A percentile compares a stretch with the other conserved stretches of the same genome.
These are phyloP conservation scores for Metschnikowia proteae DNA, from an alignment of 805 yeast genomes.

Conservation along the genomic window DNA sequence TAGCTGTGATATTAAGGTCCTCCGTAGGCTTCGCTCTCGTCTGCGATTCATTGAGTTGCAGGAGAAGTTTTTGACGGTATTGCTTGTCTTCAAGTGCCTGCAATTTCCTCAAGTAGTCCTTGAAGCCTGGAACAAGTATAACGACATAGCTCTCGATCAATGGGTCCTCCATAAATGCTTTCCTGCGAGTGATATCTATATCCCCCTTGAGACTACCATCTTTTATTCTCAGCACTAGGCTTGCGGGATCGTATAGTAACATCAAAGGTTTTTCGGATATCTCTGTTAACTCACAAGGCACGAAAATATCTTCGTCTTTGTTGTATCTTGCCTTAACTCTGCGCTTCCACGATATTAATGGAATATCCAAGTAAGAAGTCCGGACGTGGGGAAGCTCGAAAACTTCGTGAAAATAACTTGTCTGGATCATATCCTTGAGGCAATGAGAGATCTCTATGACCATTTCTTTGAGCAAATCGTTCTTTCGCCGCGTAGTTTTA, in stretches of 20 bases:
- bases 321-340: constrained; percentile 48
- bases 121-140: constrained; percentile 47
- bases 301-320: constrained; percentile 45
- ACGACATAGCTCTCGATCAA: constrained; percentile 31
- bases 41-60: constrained; percentile 10
- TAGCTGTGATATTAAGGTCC: constrained; percentile 15
- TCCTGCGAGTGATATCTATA: constrained; percentile 6
- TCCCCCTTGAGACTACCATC: constrained; percentile 10
- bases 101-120: constrained; percentile 43
- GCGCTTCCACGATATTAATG: constrained; percentile 52
- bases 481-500: constrained; percentile 40
- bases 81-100: constrained; percentile 43
- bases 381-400: constrained; percentile 23
- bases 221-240: constrained; percentile 30
- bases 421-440: constrained; percentile 24
- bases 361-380: constrained; percentile 28
- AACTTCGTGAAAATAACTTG: constrained; percentile 16
- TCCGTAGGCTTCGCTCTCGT: background rate
- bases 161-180: constrained; percentile 15
- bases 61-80: constrained; percentile 29
- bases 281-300: constrained; percentile 45
- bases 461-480: constrained; percentile 51
- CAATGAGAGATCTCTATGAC: constrained; percentile 38
- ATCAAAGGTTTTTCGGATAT: constrained; percentile 43
- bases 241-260: constrained; percentile 45